phyloP scores from a whole-genome alignment of 345 rosid species.

The Carallia pectinifolia region DNA sequence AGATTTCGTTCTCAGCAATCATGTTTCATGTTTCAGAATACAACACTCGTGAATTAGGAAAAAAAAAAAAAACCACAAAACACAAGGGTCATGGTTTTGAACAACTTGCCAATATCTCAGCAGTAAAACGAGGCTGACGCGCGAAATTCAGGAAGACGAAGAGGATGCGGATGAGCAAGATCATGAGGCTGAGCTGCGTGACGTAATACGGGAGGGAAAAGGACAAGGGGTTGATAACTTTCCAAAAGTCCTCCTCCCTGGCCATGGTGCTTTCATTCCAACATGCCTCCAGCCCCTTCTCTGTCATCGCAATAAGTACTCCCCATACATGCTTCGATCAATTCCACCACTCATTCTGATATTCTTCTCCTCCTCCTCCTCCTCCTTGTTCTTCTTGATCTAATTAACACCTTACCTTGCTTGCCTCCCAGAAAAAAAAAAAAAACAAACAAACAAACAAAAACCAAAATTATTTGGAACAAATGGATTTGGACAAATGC shows the following conservation, averaged over 20 bases:
- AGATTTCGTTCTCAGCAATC: no score
- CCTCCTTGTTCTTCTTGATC: no score
- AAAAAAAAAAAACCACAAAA: background rate
- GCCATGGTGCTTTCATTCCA: background rate
- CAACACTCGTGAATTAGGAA: background rate
- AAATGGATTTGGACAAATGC: no score
- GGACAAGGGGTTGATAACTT: constrained; percentile 12
- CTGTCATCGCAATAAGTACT: no score
- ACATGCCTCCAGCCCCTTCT: background rate
- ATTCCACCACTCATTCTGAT: no score
- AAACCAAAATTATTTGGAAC: no score
- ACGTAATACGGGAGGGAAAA: constrained; percentile 11
- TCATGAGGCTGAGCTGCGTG: constrained; percentile 9
- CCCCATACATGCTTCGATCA: no score
- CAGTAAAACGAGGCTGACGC: constrained; percentile 22
- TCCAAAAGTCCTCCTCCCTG: constrained; percentile 11
- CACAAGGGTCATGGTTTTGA: no score
- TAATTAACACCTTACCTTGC: no score
- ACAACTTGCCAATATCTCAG: constrained; percentile 18
- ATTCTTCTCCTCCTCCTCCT: no score
- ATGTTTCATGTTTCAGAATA: background rate
- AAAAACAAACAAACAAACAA: no score
- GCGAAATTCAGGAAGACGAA: constrained; percentile 8
- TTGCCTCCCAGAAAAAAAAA: no score
- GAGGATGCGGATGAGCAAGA: constrained; percentile 7